Base-by-base conservation (phyloP, 768 basidiomycete species). In the Termitomyces sp. region DNA sequence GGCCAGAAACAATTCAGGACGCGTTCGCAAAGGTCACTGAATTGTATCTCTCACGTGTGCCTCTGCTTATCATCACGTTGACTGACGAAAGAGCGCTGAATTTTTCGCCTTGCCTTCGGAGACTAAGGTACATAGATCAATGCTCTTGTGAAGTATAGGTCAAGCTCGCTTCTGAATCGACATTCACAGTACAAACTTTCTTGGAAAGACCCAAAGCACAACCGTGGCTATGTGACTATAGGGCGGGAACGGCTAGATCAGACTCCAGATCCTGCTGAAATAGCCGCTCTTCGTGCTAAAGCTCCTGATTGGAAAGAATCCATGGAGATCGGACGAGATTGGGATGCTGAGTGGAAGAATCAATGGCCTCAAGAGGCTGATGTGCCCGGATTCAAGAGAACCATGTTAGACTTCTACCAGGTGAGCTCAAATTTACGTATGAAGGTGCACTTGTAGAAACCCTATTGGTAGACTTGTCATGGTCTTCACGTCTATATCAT, bases 241-340 rank as follows among this genome's bases (percentile, higher is more conserved):
- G 92, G 92, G 14, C 82, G 92, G 19, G 92, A 95, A 69, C 86
- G 87, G 34, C 87, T 91, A 29, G 89, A 89, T 0, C 87, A 89
- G 59, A 84, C 86, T 25, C 74, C 78, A 29, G 83, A 90, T 69
- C 77, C 83, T 10, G 71, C 76, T n/a, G 90, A 92, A 72, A 92
- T 95, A 62, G 86, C 84, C 43, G 69, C 77, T 41, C 73, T 93
- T 19, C 84, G 92, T 16, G 75, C 73, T 57, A 84, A 83, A 58
- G 85, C 91, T 0, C 92, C 92, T 0, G 91, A 92, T 66, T 83
- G 73, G 72, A 91, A 92, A 69, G 92, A 94, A 69, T 77, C 83
- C 5, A 92, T 94, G 85, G 92, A 95, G 69, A 92, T 95, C 45
- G 92, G 92, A 27, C 79, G 88, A 25, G 91, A 95, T 57, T 89